Conservation (phyloP, 352 stramenopile genomes). For the Aphanomyces astaci region DNA sequence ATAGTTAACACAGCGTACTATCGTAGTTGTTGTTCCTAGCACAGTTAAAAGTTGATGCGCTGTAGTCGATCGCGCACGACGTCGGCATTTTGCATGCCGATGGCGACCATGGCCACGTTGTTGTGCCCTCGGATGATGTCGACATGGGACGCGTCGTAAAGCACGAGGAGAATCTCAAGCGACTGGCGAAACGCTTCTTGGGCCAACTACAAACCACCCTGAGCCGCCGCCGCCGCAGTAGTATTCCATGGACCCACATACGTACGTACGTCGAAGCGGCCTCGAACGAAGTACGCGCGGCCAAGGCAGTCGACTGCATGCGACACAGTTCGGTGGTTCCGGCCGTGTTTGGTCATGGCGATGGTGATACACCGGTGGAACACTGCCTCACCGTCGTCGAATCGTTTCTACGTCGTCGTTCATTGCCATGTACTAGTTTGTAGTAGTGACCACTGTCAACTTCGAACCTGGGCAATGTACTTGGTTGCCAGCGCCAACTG, state of each 20-base stretch:
- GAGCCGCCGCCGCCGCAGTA: not conserved
- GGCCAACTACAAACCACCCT: constrained; percentile 32
- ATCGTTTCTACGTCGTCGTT: constrained; percentile 36
- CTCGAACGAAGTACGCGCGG: constrained; percentile 48
- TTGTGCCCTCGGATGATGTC: constrained; percentile 40
- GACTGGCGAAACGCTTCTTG: constrained; percentile 39
- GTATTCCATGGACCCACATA: not conserved
- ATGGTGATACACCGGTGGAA: constrained; percentile 28
- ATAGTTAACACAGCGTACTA: no score
- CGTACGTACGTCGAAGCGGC: constrained; percentile 43
- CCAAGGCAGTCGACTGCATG: constrained; percentile 41
- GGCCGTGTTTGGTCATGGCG: constrained; percentile 27
- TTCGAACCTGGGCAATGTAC: constrained; percentile 45
- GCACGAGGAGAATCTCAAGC: constrained; percentile 25
- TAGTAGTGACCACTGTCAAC: no score
- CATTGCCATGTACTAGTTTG: no score
- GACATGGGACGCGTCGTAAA: not conserved
- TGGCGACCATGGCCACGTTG: constrained; percentile 53
- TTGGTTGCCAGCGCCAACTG: constrained; percentile 30
- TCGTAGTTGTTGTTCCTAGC: no score
- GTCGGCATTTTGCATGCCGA: constrained; percentile 27
- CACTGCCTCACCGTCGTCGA: constrained; percentile 27
- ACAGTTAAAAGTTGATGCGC: no score
- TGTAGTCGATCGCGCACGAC: not conserved
- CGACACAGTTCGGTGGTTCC: constrained; percentile 23